These are phyloP conservation scores for Basidiobolus heterosporus DNA, from an alignment of 371 early-diverging fungal species.

Conservation along the genomic window DNA sequence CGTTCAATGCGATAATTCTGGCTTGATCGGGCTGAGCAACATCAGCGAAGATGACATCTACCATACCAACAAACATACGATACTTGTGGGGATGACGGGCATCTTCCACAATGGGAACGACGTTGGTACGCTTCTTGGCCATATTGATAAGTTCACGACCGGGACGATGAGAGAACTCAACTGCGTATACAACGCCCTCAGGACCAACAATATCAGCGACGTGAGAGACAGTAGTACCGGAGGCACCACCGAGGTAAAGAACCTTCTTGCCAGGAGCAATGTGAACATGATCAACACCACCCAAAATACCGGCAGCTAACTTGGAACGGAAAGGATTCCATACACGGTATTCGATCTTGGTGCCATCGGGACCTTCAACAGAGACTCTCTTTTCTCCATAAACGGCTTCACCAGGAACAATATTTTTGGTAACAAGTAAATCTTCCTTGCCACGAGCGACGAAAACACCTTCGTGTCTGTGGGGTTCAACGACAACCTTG, in stretches of 20 bases:
- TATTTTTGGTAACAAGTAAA: constrained; percentile 94
- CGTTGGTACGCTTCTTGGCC: constrained; percentile 99
- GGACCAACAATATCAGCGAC: constrained; percentile 99
- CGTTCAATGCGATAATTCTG: constrained; percentile 97
- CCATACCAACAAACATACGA: constrained; percentile 99
- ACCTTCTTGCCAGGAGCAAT: constrained; percentile 97
- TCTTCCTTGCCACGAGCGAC: constrained; percentile 99
- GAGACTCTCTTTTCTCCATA: constrained; percentile 98
- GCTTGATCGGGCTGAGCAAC: constrained; percentile 99
- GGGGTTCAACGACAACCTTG: constrained; percentile 93
- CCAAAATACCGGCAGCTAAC: constrained; percentile 98
- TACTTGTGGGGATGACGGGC: constrained; percentile 99
- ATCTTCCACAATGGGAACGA: constrained; percentile 99
- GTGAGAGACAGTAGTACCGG: constrained; percentile 99
- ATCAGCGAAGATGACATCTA: constrained; percentile 99
- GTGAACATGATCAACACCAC: constrained; percentile 95
- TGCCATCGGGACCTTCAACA: constrained; percentile 84
- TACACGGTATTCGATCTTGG: constrained; percentile 98
- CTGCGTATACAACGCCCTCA: constrained; percentile 96
- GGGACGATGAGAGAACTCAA: constrained; percentile 99
- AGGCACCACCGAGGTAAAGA: constrained; percentile 96
- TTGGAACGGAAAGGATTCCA: constrained; percentile 99
- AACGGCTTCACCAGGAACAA: constrained; percentile 95
- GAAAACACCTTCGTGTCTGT: constrained; percentile 94
- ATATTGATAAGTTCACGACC: constrained; percentile 99